Conservation (phyloP, 2,329 filamentous ascomycete genomes). For the Aspergillus tanneri region DNA sequence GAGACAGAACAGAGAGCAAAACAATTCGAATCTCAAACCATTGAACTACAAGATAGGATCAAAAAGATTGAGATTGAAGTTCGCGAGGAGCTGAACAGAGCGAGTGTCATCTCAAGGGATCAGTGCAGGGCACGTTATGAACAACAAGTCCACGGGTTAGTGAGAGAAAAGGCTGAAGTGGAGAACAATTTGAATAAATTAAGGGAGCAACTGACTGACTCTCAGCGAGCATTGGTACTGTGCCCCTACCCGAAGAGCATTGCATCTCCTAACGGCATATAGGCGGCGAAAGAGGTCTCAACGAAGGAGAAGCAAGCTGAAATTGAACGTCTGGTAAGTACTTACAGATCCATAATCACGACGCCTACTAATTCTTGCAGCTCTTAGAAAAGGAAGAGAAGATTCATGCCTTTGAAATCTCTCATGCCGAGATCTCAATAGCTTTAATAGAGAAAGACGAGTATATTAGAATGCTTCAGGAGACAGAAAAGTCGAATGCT, state of each 20-base stretch:
- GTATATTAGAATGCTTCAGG: slow-evolving; percentile 24
- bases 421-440: slow-evolving; percentile 12
- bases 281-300: slow-evolving; percentile 22
- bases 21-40: slow-evolving; percentile 24
- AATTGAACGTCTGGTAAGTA: slow-evolving; percentile 22
- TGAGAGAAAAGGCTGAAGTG: slow-evolving; percentile 26
- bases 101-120: slow-evolving; percentile 28
- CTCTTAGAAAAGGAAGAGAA: slow-evolving; percentile 19
- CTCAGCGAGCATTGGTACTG: slow-evolving; percentile 28
- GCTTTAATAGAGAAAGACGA: slow-evolving; percentile 16
- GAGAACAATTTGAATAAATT: slow-evolving; percentile 20
- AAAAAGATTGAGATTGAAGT: slow-evolving; percentile 25
- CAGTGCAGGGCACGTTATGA: slow-evolving; percentile 31
- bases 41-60: slow-evolving; percentile 21
- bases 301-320: slow-evolving; percentile 14
- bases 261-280: slow-evolving; percentile 14
- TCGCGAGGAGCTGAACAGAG: slow-evolving; percentile 33
- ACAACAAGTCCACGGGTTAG: slow-evolving; percentile 27
- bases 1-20: slow-evolving; percentile 18
- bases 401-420: slow-evolving; percentile 20
- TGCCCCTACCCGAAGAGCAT: background rate
- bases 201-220: slow-evolving; percentile 21
- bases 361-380: slow-evolving; percentile 22
- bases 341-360: background rate
- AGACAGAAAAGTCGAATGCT: slow-evolving; percentile 18